Evolutionary conservation across 2,329 filamentous ascomycete genomes (phyloP), one percentile per base, ranked within the genome.

Genomic region (Diaporthe citriasiana): DNA sequence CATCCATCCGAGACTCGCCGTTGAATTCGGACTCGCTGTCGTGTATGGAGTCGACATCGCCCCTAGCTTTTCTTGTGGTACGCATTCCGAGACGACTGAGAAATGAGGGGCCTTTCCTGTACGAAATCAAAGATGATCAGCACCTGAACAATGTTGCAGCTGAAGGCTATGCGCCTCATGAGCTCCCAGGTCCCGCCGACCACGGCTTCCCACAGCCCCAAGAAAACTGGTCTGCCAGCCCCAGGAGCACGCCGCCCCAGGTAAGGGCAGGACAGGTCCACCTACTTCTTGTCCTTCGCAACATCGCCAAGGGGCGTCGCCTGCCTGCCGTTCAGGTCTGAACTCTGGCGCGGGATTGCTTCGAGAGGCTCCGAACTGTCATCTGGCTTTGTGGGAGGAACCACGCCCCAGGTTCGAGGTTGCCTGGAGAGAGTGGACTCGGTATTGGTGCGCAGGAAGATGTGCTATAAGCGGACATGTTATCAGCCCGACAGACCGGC

Each of bases 71-170:
- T 85, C 95, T 95, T 75, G 88, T 89, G 76, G 89, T 89, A 47
- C 92, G 90, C 82, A 98, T 92, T 78, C 87, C 88, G 71, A 93
- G 88, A 71, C 95, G 93, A 82, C 95, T 97, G 38, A 99, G 89
- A 81, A 99, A 98, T 19, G 95, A 98, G 25, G 93, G 91, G 38
- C 94, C 93, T 85, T 98, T 98, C 83, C 93, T 97, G 79, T 79
- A 78, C 25, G 15, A 19, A 45, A 74, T 72, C 45, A 19, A 70
- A 76, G 59, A 71, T 66, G 72, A 65, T 74, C 55, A 74, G 73
- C 30, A 5, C 17, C 17, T 51, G 22, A 25, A 53, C 19, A 66
- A 50, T 19, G 9, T 5, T 66, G 8, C 22, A 35, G 25, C 73
- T 71, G 33, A 55, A 45, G 50, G 22, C 22, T 33, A 25, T 4